phyloP scores from a whole-genome alignment of 73 alveolate species.

The Paraurostyla sp. region DNA sequence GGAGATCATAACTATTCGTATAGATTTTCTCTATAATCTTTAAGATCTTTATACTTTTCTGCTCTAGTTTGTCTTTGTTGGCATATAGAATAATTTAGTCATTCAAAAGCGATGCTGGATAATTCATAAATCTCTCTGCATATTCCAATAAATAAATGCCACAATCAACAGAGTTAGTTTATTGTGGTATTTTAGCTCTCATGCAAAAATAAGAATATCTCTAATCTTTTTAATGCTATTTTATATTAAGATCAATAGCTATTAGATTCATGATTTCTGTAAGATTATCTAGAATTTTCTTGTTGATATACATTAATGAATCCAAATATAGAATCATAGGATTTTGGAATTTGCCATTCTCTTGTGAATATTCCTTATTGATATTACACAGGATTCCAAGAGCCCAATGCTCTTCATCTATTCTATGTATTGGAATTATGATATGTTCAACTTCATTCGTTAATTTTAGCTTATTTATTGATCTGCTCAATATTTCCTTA shows the following conservation, averaged over 20 bases:
- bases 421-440: background rate
- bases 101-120: too few relatives aligned
- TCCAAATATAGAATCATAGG: background rate
- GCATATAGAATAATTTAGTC: too few relatives aligned
- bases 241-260: too few relatives aligned
- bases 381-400: background rate
- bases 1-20: too few relatives aligned
- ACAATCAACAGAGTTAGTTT: background rate
- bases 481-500: background rate
- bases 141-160: background rate
- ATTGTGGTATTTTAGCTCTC: background rate
- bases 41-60: too few relatives aligned
- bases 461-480: background rate
- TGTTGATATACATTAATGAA: background rate
- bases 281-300: background rate
- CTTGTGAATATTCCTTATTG: background rate
- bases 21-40: too few relatives aligned
- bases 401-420: background rate
- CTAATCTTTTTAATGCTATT: background rate
- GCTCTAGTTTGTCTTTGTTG: too few relatives aligned
- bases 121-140: background rate
- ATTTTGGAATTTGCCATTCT: background rate
- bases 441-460: background rate
- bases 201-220: background rate
- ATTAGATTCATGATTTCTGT: background rate